Evolutionary conservation across 78 protist genomes (phyloP), one percentile per base, ranked within the genome.

Genomic region (Pigoraptor vietnamica): DNA sequence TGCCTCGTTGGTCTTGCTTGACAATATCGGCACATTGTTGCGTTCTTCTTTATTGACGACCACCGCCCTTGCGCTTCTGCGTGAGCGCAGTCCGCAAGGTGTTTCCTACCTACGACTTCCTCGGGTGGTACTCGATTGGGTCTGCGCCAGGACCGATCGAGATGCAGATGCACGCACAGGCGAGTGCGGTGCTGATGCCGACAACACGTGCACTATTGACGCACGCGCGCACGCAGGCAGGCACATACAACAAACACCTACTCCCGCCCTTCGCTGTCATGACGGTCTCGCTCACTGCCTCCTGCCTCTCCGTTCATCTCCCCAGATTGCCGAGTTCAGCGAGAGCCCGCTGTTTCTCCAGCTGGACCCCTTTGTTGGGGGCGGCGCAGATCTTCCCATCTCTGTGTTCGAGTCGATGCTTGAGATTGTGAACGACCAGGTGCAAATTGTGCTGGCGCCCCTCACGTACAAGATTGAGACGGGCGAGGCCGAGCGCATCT

Each of bases 81-180:
- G 24, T 6, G 24, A 0, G 9, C 35, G 38, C 89, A 90, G 92
- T 86, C 86, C 32, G 32, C 39, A 33, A 89, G 81, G 40, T 38
- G 36, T 92, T 92, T n/a, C 84, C 91, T 40, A n/a, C 0, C n/a
- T 86, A 79, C 86, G 94, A 92, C 23, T 0, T 32, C 24, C 87
- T 92, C 21, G 94, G 94, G 33, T 92, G 94, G 94, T 92, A 92
- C 81, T 88, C 94, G 14, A 48, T 87, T 9, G 87, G 89, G 84
- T 0, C n/a, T 0, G 37, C 37, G 35, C 29, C 32, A 0, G 36
- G 33, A 0, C 29, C 10, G 1, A 33, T 25, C n/a, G 88, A 92
- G 35, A 0, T 88, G 35, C 25, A 0, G 25, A 23, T 92, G 21
- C 94, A 92, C 56, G 23, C 40, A 29, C 29, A 37, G 35, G 55